Evolutionary conservation across 2,329 filamentous ascomycete species (phyloP), one percentile per base, ranked within the genome.

Genomic region (Alternaria conjuncta): DNA sequence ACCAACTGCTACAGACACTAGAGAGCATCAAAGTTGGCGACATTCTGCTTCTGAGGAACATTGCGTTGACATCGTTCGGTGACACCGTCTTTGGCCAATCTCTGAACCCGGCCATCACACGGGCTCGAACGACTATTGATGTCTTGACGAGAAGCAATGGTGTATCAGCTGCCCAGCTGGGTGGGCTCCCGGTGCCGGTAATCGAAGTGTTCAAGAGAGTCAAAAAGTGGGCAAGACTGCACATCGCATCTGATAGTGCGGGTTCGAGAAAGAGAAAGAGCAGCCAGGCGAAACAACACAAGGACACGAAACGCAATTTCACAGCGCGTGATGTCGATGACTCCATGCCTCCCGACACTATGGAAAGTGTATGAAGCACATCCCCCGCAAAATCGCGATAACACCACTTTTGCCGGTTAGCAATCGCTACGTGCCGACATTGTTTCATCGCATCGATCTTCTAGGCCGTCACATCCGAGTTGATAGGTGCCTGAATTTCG

Each of bases 31-130:
- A 89, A 49, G 82, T 88, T 0, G 90, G 91, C 71, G 93, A 98
- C 74, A 87, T 97, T 2, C 84, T 98, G 6, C 84, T 97, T 13
- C 76, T 97, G 63, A 89, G 90, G 60, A 94, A 95, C 71, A 89
- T 97, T 7, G 93, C 91, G 1, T 83, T 98, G 55, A 88, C 88
- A 56, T 88, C 88, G 5, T 98, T 95, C 77, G 86, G 86, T 55
- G 87, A 88, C 50, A 90, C 87, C 71, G 94, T 97, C 0, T 94
- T 96, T 71, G 94, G 95, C 0, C 92, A 96, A 77, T 96, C 91
- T 73, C 81, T 97, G 65, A 87, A 91, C 26, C 87, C 87, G 66
- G 88, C 88, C 8, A 86, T 92, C 71, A 94, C 92, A 8, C 89
- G 87, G 69, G 86, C 93, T 23, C 75, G 75, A 50, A 84, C 93